A percentile compares a stretch with the other conserved stretches of the same genome.
These are phyloP conservation scores for Globisporangium uncinulatum DNA, from an alignment of 352 stramenopile species.

Conservation along the genomic window DNA sequence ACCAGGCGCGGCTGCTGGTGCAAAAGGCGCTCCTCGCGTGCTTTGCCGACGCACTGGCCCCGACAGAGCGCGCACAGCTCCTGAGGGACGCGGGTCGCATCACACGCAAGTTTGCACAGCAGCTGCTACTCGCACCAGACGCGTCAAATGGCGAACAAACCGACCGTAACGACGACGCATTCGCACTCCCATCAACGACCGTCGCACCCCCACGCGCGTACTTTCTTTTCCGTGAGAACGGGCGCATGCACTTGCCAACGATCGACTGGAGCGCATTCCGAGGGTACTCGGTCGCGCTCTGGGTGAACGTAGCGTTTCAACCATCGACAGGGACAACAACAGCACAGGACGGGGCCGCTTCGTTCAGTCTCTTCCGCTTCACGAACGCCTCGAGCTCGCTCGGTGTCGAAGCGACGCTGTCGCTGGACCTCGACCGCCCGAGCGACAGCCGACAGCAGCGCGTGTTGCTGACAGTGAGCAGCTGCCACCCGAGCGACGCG, in stretches of 20 bases:
- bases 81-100: slow-evolving; percentile 25
- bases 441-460: slow-evolving; percentile 15
- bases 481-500: slow-evolving; percentile 29
- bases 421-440: slow-evolving; percentile 29
- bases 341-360: slow-evolving; percentile 12
- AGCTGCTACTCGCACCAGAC: slow-evolving; percentile 16
- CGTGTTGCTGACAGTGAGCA: slow-evolving; percentile 47
- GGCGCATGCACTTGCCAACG: slow-evolving; percentile 67
- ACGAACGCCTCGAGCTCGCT: slow-evolving; percentile 62
- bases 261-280: slow-evolving; percentile 78
- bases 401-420: slow-evolving; percentile 64
- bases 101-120: slow-evolving; percentile 30
- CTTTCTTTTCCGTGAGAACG: slow-evolving; percentile 57
- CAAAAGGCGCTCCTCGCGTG: slow-evolving; percentile 33
- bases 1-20: slow-evolving; percentile 24
- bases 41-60: slow-evolving; percentile 24
- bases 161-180: slow-evolving; percentile 13
- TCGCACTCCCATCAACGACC: slow-evolving; percentile 20
- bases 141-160: slow-evolving; percentile 9
- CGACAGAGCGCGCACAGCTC: slow-evolving; percentile 17
- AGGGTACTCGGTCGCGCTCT: slow-evolving; percentile 73
- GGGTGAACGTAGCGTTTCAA: slow-evolving; percentile 51
- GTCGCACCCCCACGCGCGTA: slow-evolving; percentile 55
- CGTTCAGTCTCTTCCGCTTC: slow-evolving; percentile 73
- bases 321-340: not conserved